A percentile compares a stretch with the other conserved stretches of the same genome.
Evolutionary conservation across 164 flowering plant species (phyloP).

Genomic region (Litsea cubeba): DNA sequence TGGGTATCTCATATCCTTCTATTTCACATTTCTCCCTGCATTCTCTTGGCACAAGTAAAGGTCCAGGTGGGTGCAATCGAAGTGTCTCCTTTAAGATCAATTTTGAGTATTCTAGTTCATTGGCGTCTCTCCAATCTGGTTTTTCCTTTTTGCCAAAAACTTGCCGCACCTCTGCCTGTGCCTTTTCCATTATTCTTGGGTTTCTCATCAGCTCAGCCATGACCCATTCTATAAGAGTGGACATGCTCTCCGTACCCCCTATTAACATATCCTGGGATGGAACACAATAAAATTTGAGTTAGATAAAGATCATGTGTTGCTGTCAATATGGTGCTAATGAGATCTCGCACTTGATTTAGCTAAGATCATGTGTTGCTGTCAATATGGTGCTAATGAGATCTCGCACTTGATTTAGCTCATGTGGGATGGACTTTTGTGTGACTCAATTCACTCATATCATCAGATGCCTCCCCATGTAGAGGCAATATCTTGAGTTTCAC

Average conservation of each 20-base stretch:
- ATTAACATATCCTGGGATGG: conserved; percentile 6
- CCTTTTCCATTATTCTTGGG: conserved; percentile 14
- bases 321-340: too few species aligned
- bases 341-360: too few species aligned
- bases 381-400: too few species aligned
- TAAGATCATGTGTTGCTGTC: too few species aligned
- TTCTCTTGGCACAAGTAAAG: conserved; percentile 34
- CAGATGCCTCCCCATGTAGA: too few species aligned
- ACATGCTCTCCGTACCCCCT: conserved; percentile 4
- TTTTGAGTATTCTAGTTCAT: conserved; percentile 2
- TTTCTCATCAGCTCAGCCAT: conserved; percentile 14
- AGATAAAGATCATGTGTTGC: too few species aligned
- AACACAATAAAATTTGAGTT: neutral
- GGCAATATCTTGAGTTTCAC: too few species aligned
- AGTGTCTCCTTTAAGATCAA: conserved; percentile 23
- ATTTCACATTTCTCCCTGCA: conserved; percentile 18
- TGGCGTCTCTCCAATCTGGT: neutral
- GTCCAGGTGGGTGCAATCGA: conserved; percentile 40
- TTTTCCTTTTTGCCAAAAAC: neutral
- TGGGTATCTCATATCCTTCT: conserved; percentile 26
- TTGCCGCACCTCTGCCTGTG: conserved; percentile 7
- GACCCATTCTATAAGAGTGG: conserved; percentile 3
- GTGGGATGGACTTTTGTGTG: too few species aligned
- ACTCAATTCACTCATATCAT: too few species aligned
- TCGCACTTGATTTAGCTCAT: too few species aligned